phyloP scores from a whole-genome alignment of 2,329 filamentous ascomycete species.

The Xylariaceae sp. region DNA sequence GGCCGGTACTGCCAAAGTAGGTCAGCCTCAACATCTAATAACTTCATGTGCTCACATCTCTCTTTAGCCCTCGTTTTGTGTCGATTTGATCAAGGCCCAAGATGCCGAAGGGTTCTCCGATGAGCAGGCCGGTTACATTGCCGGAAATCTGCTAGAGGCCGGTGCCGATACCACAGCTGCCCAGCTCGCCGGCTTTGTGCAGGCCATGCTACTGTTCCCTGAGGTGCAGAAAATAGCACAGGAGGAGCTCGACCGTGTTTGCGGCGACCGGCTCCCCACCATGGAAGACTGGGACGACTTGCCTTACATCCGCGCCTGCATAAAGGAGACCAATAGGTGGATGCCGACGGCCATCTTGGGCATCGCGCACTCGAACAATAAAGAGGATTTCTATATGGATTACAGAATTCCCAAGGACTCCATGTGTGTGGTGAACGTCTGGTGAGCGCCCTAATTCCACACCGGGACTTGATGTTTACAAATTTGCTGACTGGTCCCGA shows the following conservation, averaged over 20 bases:
- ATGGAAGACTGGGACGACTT: conserved; percentile 39
- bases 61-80: conserved; percentile 26
- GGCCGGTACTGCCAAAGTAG: conserved; percentile 22
- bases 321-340: conserved; percentile 45
- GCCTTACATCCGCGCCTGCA: conserved; percentile 42
- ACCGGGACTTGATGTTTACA: neutral
- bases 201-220: conserved; percentile 38
- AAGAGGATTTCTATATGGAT: conserved; percentile 36
- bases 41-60: neutral
- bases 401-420: conserved; percentile 40
- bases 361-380: conserved; percentile 35
- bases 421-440: conserved; percentile 38
- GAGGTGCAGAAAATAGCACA: conserved; percentile 30
- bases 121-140: conserved; percentile 33
- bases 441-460: conserved; percentile 23
- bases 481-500: conserved; percentile 15
- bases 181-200: conserved; percentile 37
- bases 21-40: neutral
- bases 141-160: conserved; percentile 28
- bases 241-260: conserved; percentile 36
- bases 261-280: conserved; percentile 39
- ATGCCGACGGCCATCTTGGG: conserved; percentile 37
- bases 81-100: conserved; percentile 29
- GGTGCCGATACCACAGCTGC: conserved; percentile 40
- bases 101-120: conserved; percentile 31